Base-by-base conservation (phyloP, 1,284 basidiomycete genomes). In the Cerioporus squamosus region DNA sequence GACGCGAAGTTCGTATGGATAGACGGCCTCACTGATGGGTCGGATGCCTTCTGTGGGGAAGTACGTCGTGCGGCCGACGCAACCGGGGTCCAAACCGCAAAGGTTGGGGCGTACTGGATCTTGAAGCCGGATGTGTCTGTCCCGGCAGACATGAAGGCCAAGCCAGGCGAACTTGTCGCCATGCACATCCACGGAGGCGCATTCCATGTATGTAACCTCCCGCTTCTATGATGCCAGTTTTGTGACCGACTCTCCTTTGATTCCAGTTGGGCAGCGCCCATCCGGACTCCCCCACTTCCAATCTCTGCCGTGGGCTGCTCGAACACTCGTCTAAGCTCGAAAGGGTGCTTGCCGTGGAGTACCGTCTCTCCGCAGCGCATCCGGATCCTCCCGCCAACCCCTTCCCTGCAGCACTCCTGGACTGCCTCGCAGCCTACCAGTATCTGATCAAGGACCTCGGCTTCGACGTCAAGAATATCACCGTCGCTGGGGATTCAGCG, bases 401-500 rank as follows among this genome's bases (percentile, higher is more conserved):
- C 5, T 80, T 79, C 70, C 80, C 81, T 3, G 69, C 79, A n/a
- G 75, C 77, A 8, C 71, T 82, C 9, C 68, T 80, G 29, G 79
- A 81, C 59, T 71, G 71, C 1, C 65, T 79, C 46, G 70, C 75
- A 8, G 71, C 76, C 1, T 78, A 79, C 65, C 60, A 68, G 48
- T 74, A 78, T 61, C 73, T 81, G n/a, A 68, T 78, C 44, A 62
- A 75, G 33, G 64, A 66, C 17, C 65, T 75, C 46, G 70, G 72
- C 3, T 75, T 82, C 52, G 65, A 68, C 5, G 72, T 75, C 2
- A 33, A 61, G 44, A 66, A 68, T 64, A 86, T 93, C 63, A 76
- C 88, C 47, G 53, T 94, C 18, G 79, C 77, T 15, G 90, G 90
- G 0, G 90, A 93, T 68, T 88, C 85, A 14, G 89, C 90, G 0